These are phyloP conservation scores for Globisporangium nodosum DNA, from an alignment of 352 stramenopile species.

Conservation along the genomic window DNA sequence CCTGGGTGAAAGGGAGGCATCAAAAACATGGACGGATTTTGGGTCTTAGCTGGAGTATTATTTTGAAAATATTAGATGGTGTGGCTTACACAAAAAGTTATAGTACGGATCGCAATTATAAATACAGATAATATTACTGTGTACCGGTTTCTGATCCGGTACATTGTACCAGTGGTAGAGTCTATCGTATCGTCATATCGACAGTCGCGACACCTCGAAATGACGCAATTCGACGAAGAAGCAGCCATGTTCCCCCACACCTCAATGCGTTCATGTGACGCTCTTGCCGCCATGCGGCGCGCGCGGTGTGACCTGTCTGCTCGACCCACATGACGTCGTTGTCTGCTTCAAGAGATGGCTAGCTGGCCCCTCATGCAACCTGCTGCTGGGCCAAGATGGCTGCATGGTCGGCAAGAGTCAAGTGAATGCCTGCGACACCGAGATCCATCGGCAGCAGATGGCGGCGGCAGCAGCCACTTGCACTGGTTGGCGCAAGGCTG, in stretches of 20 bases:
- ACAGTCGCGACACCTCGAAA: no score
- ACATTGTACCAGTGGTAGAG: no score
- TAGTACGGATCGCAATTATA: not conserved
- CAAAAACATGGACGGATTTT: not conserved
- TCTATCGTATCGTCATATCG: no score
- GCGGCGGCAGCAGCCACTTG: not conserved
- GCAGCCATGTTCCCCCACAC: not conserved
- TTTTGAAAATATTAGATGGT: not conserved
- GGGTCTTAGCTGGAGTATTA: not conserved
- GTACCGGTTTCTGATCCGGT: no score
- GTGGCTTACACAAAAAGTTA: not conserved
- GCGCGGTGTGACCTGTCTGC: not conserved
- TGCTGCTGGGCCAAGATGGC: not conserved
- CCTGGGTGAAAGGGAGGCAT: not conserved
- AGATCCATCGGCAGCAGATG: not conserved
- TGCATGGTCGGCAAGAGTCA: no score
- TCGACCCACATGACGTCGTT: not conserved
- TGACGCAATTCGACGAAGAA: no score
- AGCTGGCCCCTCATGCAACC: not conserved
- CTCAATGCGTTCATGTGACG: no score
- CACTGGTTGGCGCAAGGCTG: not conserved
- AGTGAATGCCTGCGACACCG: not conserved
- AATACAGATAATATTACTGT: no score
- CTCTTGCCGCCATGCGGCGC: no score
- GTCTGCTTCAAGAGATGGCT: not conserved